Base-by-base conservation (phyloP, 306 rosid species). In the Cicer cuneatum region DNA sequence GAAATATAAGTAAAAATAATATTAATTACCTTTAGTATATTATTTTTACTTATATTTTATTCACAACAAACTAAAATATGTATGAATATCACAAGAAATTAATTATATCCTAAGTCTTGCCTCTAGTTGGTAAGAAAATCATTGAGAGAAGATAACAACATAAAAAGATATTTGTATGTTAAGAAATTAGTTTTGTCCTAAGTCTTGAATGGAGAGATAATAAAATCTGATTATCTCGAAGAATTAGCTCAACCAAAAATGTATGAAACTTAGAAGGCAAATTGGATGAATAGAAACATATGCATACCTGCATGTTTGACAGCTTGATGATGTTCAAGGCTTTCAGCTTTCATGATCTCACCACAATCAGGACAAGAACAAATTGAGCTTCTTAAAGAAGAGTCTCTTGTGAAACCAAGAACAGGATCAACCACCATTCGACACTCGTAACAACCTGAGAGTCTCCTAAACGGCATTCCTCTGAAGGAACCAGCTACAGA, bases 391-490 rank as follows among this genome's bases (percentile, higher is more conserved):
- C 98, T 87, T 1, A 92, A 82, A 86, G 97, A 91, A 83, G 96
- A 88, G 67, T 90, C 95, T 87, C 90, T 90, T 2, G 95, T 84
- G 75, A 91, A 78, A 41, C 96, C 97, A 48, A 90, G 88, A 59
- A 92, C 88, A 1, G 99, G 99, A 49, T 94, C 96, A n/a, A 92
- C 92, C 74, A 92, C 97, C 97, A 94, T 94, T 73, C 92, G 74
- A 67, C 99, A 94, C 79, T 94, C 99, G 39, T 92, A 92, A 75
- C 99, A 94, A 42, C 96, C 99, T 7, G 97, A 92, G 79, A 94
- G 86, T 73, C 96, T 92, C 69, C 97, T 74, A 78, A 94, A 94
- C 11, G 96, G 96, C 93, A 93, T 89, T 83, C 89, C 94, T 46
- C 85, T 83, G 10, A 90, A 90, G 52, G 97, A 94, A 7, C 93